Conservation (phyloP, 2,329 filamentous ascomycete species). For the Ceratocystis lukuohia region DNA sequence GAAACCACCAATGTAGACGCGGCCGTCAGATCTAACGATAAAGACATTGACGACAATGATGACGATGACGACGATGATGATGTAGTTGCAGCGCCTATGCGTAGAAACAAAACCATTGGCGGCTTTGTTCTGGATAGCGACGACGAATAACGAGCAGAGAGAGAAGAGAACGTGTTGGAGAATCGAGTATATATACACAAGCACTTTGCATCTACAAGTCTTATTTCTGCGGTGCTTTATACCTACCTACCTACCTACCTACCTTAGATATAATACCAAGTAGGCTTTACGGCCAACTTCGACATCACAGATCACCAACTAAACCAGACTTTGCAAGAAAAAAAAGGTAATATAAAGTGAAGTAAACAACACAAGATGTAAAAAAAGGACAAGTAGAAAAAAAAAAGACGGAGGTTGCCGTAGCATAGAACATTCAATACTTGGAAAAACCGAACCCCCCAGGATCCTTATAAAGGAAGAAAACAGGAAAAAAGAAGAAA, state of each 20-base stretch:
- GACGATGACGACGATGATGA: conserved; percentile 13
- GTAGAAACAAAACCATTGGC: conserved; percentile 11
- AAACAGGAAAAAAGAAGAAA: neutral
- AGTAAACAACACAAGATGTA: neutral
- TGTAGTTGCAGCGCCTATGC: neutral
- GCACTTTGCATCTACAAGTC: conserved; percentile 1
- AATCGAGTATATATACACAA: neutral
- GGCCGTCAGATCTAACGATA: no score
- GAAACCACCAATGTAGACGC: no score
- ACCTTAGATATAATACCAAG: no score
- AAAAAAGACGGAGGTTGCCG: neutral
- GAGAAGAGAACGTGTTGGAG: neutral
- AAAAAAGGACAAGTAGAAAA: neutral
- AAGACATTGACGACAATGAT: neutral
- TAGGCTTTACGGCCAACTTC: no score
- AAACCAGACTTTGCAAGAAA: no score
- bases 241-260: no score
- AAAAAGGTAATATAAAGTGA: neutral
- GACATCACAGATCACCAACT: no score
- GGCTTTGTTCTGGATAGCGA: conserved; percentile 17
- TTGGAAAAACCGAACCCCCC: neutral
- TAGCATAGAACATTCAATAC: neutral
- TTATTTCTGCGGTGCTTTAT: neutral
- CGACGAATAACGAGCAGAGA: neutral
- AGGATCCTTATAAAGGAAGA: neutral